Conservation (phyloP, 176 grass and related monocot species). For the Oryza rufipogon region DNA sequence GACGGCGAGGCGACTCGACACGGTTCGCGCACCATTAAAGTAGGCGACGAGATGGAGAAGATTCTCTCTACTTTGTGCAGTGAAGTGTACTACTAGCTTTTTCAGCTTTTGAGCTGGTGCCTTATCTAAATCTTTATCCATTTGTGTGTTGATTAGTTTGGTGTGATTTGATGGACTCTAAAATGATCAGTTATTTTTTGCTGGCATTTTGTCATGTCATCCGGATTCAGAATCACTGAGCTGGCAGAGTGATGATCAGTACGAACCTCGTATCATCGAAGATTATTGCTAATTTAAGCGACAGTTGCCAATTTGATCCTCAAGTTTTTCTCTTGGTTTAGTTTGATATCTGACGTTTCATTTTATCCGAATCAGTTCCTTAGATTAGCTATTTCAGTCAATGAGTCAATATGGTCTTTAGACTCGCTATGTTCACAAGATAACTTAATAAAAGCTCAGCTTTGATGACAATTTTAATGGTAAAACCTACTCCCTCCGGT, state of each 20-base stretch:
- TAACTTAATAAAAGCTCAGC: too few relatives aligned
- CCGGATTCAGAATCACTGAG: background rate
- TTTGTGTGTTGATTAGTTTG: background rate
- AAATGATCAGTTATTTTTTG: background rate
- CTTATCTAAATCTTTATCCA: background rate
- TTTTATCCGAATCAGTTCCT: too few relatives aligned
- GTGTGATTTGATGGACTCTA: background rate
- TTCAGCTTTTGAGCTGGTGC: background rate
- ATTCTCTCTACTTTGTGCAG: background rate
- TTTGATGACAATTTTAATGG: too few relatives aligned
- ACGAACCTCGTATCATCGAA: background rate
- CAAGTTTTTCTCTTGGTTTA: background rate
- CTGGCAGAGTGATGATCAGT: background rate
- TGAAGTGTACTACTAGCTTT: background rate
- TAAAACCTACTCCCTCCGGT: too few relatives aligned
- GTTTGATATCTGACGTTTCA: too few relatives aligned
- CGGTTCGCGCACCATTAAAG: background rate
- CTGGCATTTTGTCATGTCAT: background rate
- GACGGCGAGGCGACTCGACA: constrained; percentile 13
- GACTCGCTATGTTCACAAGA: too few relatives aligned
- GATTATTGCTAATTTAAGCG: background rate
- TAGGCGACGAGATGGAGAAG: background rate
- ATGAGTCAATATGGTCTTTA: too few relatives aligned
- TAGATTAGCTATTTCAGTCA: too few relatives aligned
- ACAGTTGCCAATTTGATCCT: background rate